Evolutionary conservation across 2,329 filamentous ascomycete genomes (phyloP), one percentile per base, ranked within the genome.

Genomic region (Penicillium sp.): DNA sequence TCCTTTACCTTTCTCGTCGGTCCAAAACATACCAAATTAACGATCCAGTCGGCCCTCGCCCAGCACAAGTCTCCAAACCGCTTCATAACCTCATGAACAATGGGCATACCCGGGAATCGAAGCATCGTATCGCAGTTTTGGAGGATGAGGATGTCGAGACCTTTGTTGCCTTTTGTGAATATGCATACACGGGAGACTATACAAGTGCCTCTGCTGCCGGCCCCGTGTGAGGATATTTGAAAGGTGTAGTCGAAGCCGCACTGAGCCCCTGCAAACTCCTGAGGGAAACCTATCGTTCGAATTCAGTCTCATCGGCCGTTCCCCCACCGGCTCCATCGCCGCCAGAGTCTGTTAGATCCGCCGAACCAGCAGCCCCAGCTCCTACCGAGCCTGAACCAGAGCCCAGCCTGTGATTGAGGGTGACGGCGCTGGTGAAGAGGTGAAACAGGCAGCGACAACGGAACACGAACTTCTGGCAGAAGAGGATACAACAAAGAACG

Each of bases 141-240:
- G 74, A 77, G 46, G 74, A 79, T 4, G 70, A 77, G 44, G 75
- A 79, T 53, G 76, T 76, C 13, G 72, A 75, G 42, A 79, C 77
- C 1, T 80, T 81, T 53, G 66, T 75, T 26, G 73, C 72, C 2
- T 79, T 81, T 58, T 74, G 71, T 54, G 73, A 80, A 55, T 80
- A 75, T 67, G 76, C 76, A 12, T 81, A 80, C 52, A 79, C 74
- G 0, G 75, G 77, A 9, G 69, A 78, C 47, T 80, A 79, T 54
- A 69, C n/a, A 60, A 10, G 70, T 73, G 26, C 75, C 69, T 3
- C 52, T 31, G 10, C 56, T 51, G 24, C 65, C 66, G 9, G n/a
- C n/a, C n/a, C 56, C 38, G 10, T 51, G 54, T 7, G 63, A 66
- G 42, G 63, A 65, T 10, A 53, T 59, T 13, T 56, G 49, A 10